Base-by-base conservation (phyloP, 169 alveolate genomes). In the Plasmodium adleri region DNA sequence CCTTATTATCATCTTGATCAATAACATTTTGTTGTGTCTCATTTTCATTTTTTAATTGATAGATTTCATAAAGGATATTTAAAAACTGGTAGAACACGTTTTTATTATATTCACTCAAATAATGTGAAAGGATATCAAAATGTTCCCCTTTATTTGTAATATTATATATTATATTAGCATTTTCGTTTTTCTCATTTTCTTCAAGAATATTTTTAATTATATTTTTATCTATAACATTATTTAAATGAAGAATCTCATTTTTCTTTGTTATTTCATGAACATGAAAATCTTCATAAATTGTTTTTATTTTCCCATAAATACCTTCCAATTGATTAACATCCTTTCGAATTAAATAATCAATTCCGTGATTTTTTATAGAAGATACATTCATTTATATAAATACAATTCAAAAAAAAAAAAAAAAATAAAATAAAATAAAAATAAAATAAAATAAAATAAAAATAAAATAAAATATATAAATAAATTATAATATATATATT, bases 281-380 rank as follows among this genome's bases (percentile, higher is more conserved):
- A 71, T 92, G 95, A 52, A 92, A 92, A 72, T 92, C 95, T 87
- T 92, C 95, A 43, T 86, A 92, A 10, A 89, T 67, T 26, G 83
- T 62, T 76, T 92, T 92, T 54, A 92, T 88, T 64, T 63, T 88
- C 10, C 95, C 95, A 47, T 62, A 45, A 45, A 83, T 83, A 13
- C 91, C 91, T 20, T 70, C 91, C 13, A 63, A 17, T 2, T 70
- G 52, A 43, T 71, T 59, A 8, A 83, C 13, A 32, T 71, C 59
- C 59, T 83, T 83, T 15, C 91, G 28, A 58, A 83, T 26, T 17
- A 83, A 64, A 49, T 70, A 83, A 20, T 83, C 91, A 52, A 83
- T 83, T 49, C 91, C 91, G 60, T 83, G 73, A 26, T 83, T 70
- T 32, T 50, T 58, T 20, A 50, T 52, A 56, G 64, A 56, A 56